Evolutionary conservation across 1,284 basidiomycete genomes (phyloP), one percentile per base, ranked within the genome.

Genomic region (Apiotrichum gamsii): DNA sequence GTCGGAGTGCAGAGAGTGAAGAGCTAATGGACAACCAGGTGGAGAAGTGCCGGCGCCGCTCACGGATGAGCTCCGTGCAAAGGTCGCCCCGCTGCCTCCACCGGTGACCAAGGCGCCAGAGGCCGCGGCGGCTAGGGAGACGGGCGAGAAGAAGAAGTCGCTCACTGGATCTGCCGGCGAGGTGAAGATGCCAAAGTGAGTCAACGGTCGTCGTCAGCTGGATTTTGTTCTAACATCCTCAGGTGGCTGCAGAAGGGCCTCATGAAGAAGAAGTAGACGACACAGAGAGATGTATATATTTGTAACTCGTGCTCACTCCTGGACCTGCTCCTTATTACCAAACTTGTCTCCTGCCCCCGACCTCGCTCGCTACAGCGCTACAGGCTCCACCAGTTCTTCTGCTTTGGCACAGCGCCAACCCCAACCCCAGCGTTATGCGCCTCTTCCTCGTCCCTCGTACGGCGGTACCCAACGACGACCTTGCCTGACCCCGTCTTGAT

Each of bases 181-280:
- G 13, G 41, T 39, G 32, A 43, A 51, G 40, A 47, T 48, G 39
- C 49, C 45, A n/a, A 46, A 39, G 37, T 52, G 24, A 18, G 38
- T 39, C 18, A n/a, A n/a, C n/a, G n/a, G n/a, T n/a, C n/a, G n/a
- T n/a, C n/a, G 9, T 14, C n/a, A 11, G 9, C 15, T 11, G n/a
- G n/a, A n/a, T n/a, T n/a, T n/a, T n/a, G n/a, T n/a, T n/a, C n/a
- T n/a, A n/a, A 8, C 15, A 6, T 30, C 20, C 8, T 14, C 18
- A 38, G 43, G 39, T 56, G 55, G 45, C 52, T 56, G 15, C 66
- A 71, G 52, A 73, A 73, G 45, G 70, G 71, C 2, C 47, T 73
- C 21, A 42, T 69, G 55, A 73, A 73, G 65, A 66, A 61, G 57
- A 67, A 67, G 56, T 61, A 57, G 25, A 11, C 25, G 6, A 11